These are phyloP conservation scores for Emericellopsis atlantica DNA, from an alignment of 2,329 filamentous ascomycete genomes.

Conservation along the genomic window DNA sequence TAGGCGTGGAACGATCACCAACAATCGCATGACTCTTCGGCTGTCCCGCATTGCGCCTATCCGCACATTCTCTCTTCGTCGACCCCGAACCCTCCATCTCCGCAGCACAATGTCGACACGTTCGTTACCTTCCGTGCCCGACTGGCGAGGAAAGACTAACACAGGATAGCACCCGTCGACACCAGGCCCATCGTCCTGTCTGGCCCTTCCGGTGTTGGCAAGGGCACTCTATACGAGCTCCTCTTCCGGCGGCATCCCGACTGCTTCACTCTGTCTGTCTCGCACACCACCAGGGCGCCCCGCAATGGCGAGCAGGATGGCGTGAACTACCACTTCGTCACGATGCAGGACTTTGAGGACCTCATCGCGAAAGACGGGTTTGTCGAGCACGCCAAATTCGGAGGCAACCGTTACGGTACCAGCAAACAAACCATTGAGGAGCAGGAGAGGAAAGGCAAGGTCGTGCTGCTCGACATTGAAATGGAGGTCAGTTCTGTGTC, in stretches of 20 bases:
- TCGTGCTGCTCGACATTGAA: constrained; percentile 88
- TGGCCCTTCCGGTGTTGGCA: constrained; percentile 69
- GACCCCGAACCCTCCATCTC: no score
- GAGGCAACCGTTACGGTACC: constrained; percentile 79
- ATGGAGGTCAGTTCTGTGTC: constrained; percentile 56
- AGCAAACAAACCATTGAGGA: constrained; percentile 67
- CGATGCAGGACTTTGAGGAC: constrained; percentile 51
- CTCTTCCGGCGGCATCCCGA: constrained; percentile 48
- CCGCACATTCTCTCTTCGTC: no score
- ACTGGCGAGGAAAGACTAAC: no score
- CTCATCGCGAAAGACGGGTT: constrained; percentile 61
- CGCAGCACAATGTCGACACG: no score
- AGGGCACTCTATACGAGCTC: constrained; percentile 65
- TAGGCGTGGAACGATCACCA: no score
- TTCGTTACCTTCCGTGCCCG: no score
- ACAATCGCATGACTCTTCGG: no score
- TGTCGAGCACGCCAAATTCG: constrained; percentile 77
- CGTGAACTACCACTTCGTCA: constrained; percentile 70
- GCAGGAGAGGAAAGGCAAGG: constrained; percentile 55
- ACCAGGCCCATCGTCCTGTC: constrained; percentile 63
- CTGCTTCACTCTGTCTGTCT: constrained; percentile 42
- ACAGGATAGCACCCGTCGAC: constrained; percentile 14
- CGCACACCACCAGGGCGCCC: constrained; percentile 71
- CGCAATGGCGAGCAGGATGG: constrained; percentile 65
- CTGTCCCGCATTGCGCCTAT: no score